Percentiles rank a stretch among this genome's conserved stretches.
phyloP scores from a whole-genome alignment of 1,284 basidiomycete species.

The Cryptococcus jaspeensis region DNA sequence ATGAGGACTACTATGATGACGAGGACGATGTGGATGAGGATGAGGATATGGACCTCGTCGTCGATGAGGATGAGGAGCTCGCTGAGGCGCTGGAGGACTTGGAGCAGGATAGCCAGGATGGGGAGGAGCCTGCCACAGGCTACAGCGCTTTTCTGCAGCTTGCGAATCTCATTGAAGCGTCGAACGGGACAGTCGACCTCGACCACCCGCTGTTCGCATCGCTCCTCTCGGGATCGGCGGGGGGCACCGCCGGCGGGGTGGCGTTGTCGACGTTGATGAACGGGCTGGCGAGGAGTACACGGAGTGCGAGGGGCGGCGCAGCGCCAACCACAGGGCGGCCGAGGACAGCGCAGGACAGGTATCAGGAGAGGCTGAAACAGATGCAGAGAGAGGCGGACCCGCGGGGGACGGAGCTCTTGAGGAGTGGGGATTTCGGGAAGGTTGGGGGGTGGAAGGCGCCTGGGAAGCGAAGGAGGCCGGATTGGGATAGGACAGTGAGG shows the following conservation, averaged over 20 bases:
- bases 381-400: constrained; percentile 65
- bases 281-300: too few species aligned
- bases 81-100: too few species aligned
- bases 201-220: neutral
- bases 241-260: neutral
- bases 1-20: constrained; percentile 21
- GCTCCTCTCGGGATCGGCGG: neutral
- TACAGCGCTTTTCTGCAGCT: neutral
- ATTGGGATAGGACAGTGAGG: constrained; percentile 13
- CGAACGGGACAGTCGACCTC: neutral
- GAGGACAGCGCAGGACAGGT: neutral
- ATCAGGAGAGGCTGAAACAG: constrained; percentile 4
- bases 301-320: neutral
- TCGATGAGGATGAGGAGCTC: constrained; percentile 23
- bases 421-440: constrained; percentile 82
- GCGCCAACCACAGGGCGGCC: neutral
- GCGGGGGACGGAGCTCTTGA: constrained; percentile 68
- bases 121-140: constrained; percentile 5
- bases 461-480: constrained; percentile 10
- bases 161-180: neutral
- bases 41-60: constrained; percentile 21
- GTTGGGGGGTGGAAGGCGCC: constrained; percentile 20
- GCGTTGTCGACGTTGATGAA: too few species aligned
- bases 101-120: neutral
- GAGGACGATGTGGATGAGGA: constrained; percentile 23